Evolutionary conservation across 768 basidiomycete genomes (phyloP).

Genomic region (Russula earlei): DNA sequence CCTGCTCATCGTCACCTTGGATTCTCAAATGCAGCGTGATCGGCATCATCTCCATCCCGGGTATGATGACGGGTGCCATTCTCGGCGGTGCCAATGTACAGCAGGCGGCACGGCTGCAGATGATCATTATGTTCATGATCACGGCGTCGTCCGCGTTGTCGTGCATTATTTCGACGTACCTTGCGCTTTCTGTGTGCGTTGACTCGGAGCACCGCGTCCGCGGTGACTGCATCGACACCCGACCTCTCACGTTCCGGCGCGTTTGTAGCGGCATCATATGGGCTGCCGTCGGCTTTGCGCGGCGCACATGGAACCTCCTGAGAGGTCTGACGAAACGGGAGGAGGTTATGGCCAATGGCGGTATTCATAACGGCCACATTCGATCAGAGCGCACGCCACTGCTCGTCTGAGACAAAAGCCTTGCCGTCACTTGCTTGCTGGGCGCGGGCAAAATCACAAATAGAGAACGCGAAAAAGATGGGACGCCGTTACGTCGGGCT

Average conservation of each 20-base stretch:
- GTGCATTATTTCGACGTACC: constrained; percentile 51
- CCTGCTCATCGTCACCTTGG: not conserved
- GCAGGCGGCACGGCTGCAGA: constrained; percentile 79
- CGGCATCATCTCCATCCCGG: constrained; percentile 72
- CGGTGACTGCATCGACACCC: constrained; percentile 45
- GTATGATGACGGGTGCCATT: constrained; percentile 91
- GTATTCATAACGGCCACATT: not conserved
- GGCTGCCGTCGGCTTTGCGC: not conserved
- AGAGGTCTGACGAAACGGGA: not conserved
- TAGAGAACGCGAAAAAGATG: too few relatives aligned
- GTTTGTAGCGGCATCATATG: not conserved
- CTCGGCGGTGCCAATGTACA: constrained; percentile 78
- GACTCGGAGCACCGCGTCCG: constrained; percentile 61
- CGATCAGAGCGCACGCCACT: constrained; percentile 5
- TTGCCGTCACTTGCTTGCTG: not conserved
- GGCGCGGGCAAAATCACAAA: not conserved
- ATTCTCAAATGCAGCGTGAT: constrained; percentile 45
- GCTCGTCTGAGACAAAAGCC: not conserved
- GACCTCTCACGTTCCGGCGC: constrained; percentile 15
- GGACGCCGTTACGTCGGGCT: not conserved
- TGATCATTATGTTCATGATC: constrained; percentile 95
- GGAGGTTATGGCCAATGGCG: not conserved
- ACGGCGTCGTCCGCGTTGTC: constrained; percentile 67
- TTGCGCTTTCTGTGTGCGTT: constrained; percentile 52
- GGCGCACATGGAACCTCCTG: not conserved